These are phyloP conservation scores for Lactarius hatsudake DNA, from an alignment of 768 basidiomycete species.

Conservation along the genomic window DNA sequence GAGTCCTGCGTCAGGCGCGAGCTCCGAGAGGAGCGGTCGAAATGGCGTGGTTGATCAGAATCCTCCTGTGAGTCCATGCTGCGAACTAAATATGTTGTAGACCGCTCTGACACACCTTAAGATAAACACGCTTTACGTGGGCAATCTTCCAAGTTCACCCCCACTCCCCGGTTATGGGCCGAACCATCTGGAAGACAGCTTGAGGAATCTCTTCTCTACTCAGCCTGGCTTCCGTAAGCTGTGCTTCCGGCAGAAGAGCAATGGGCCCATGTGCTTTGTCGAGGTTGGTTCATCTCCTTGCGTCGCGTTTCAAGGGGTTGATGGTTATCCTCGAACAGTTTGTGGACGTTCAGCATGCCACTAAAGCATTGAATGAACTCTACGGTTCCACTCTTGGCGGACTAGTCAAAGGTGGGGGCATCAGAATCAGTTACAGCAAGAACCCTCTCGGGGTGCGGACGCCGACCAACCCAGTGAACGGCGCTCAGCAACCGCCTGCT, in stretches of 20 bases:
- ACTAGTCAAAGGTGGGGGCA: slow-evolving; percentile 91
- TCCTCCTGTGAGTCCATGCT: slow-evolving; percentile 64
- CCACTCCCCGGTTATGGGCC: slow-evolving; percentile 69
- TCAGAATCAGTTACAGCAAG: slow-evolving; percentile 96
- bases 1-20: slow-evolving; percentile 67
- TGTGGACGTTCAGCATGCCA: slow-evolving; percentile 82
- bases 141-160: slow-evolving; percentile 85
- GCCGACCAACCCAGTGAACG: slow-evolving; percentile 49
- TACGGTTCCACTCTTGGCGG: slow-evolving; percentile 91
- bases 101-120: slow-evolving; percentile 32
- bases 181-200: slow-evolving; percentile 81
- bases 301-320: not conserved
- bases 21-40: slow-evolving; percentile 37
- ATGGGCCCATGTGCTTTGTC: slow-evolving; percentile 99
- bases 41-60: slow-evolving; percentile 75
- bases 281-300: slow-evolving; percentile 53
- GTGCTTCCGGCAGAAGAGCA: slow-evolving; percentile 93
- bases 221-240: slow-evolving; percentile 87
- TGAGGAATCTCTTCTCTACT: slow-evolving; percentile 76
- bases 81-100: not conserved
- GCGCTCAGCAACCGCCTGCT: slow-evolving; percentile 31
- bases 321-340: slow-evolving; percentile 51
- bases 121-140: slow-evolving; percentile 99
- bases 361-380: slow-evolving; percentile 83
- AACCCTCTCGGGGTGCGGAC: slow-evolving; percentile 94